Percentiles rank a stretch among this genome's conserved stretches.
phyloP scores from a whole-genome alignment of 768 basidiomycete species.

The Fomitopsis pulvina region DNA sequence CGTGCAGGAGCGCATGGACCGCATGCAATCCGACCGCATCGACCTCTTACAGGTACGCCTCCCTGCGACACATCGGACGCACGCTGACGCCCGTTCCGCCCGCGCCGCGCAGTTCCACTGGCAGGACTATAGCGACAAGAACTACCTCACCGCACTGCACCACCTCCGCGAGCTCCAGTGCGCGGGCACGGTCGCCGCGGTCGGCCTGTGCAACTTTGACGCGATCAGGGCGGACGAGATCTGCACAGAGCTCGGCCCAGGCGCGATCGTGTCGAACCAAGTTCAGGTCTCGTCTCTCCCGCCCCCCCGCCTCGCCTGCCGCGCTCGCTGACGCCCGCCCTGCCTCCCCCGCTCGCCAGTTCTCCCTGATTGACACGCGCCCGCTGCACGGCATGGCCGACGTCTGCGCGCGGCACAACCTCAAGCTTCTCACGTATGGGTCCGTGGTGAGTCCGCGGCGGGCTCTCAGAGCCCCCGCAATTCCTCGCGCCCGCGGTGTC shows the following conservation, averaged over 20 bases:
- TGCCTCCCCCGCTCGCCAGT: constrained; percentile 34
- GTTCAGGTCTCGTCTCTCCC: constrained; percentile 50
- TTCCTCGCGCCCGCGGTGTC: neutral
- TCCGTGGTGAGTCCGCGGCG: constrained; percentile 50
- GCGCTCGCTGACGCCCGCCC: neutral
- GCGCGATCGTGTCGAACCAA: constrained; percentile 74
- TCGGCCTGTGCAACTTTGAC: constrained; percentile 83
- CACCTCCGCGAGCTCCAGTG: constrained; percentile 53
- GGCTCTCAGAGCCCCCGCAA: neutral
- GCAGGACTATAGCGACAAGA: constrained; percentile 56
- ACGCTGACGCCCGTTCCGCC: neutral
- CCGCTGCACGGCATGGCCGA: constrained; percentile 73
- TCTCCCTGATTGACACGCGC: constrained; percentile 75
- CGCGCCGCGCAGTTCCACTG: constrained; percentile 58
- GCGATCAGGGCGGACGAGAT: constrained; percentile 70
- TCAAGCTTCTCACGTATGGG: constrained; percentile 79
- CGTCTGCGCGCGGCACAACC: constrained; percentile 62
- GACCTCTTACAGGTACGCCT: constrained; percentile 64
- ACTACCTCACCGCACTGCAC: constrained; percentile 41
- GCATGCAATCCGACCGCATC: constrained; percentile 52
- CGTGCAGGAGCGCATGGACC: constrained; percentile 62
- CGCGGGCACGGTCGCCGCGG: constrained; percentile 52
- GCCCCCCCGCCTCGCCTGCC: neutral
- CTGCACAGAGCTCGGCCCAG: constrained; percentile 65
- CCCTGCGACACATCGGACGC: neutral